Base-by-base conservation (phyloP, 805 yeast species). In the Saccharomycopsis sp. region DNA sequence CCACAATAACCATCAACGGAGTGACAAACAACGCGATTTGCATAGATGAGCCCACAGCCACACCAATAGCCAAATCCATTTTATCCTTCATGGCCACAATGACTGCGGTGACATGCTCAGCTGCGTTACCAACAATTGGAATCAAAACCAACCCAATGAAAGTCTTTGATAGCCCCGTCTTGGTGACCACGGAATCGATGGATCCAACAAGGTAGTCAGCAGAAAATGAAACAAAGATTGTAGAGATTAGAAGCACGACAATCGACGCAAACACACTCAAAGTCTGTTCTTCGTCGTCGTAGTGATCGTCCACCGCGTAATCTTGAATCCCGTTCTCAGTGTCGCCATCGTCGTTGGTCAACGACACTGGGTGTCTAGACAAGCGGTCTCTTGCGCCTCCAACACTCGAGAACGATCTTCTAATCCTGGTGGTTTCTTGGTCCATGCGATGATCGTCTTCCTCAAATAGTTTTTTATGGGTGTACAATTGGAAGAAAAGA, bases 71-170 rank as follows among this genome's bases (percentile, higher is more conserved):
- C 48, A 93, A 74, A 62, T 93, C 97, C 96, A 93, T 93, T 66
- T 93, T 93, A 64, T 93, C 86, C 66, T 88, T 88, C 74, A 80
- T 77, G 19, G 98, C 97, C 40, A 93, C 97, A 51, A 87, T 75
- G 29, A 93, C 83, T 2, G 97, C 96, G 16, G 98, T 93, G 42
- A 87, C 97, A 63, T 93, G 98, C 64, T 93, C 98, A 9, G 97
- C 97, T 2, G 98, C 98, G 58, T 93, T 93, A 45, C 97, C 98
- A 22, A 93, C 97, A 51, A 93, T 90, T 33, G 98, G 98, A 51
- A 93, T 82, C 38, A 93, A 78, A 54, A 93, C 82, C 54, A 93
- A 71, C 61, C 97, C 97, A 57, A 93, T 87, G 57, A 93, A 93
- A 0, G 97, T 88, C 73, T 90, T 89, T 36, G 96, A 85, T 44